Evolutionary conservation across 2,329 filamentous ascomycete genomes (phyloP).

Genomic region (Xylaria sp.): DNA sequence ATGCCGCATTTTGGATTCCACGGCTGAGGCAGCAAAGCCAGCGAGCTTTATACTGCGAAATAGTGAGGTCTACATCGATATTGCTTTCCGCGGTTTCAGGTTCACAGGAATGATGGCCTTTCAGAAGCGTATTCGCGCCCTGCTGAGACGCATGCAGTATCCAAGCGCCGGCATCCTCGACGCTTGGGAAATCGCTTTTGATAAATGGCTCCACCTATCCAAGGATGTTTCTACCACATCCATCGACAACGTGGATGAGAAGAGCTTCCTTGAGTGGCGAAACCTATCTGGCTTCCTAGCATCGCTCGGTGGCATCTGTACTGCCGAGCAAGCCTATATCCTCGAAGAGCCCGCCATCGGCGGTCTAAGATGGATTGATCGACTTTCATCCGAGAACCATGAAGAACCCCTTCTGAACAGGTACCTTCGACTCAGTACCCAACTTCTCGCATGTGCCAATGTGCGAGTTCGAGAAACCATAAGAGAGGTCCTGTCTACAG

Average conservation of each 20-base stretch:
- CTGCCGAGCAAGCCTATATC: slow-evolving; percentile 58
- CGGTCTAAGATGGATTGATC: slow-evolving; percentile 67
- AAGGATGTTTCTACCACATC: slow-evolving; percentile 62
- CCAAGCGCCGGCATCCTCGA: slow-evolving; percentile 68
- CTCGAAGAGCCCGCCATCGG: slow-evolving; percentile 61
- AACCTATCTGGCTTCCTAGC: slow-evolving; percentile 71
- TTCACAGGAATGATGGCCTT: slow-evolving; percentile 72
- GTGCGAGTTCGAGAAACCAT: slow-evolving; percentile 68
- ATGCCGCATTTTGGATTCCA: slow-evolving; percentile 56
- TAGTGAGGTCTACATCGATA: slow-evolving; percentile 61
- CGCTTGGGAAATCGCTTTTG: slow-evolving; percentile 68
- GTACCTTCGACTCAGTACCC: slow-evolving; percentile 66
- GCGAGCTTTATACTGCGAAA: slow-evolving; percentile 61
- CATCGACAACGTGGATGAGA: slow-evolving; percentile 57
- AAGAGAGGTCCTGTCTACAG: slow-evolving; percentile 66
- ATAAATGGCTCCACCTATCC: slow-evolving; percentile 65
- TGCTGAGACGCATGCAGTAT: slow-evolving; percentile 62
- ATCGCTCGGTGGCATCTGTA: slow-evolving; percentile 67
- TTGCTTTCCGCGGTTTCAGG: slow-evolving; percentile 64
- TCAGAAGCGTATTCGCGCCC: slow-evolving; percentile 64
- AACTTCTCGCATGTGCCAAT: slow-evolving; percentile 66
- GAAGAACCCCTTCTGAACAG: slow-evolving; percentile 63
- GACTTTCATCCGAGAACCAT: slow-evolving; percentile 58
- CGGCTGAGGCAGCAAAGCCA: slow-evolving; percentile 53
- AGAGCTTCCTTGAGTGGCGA: slow-evolving; percentile 64